Base-by-base conservation (phyloP, 2,329 filamentous ascomycete species). In the Fusarium equiseti region DNA sequence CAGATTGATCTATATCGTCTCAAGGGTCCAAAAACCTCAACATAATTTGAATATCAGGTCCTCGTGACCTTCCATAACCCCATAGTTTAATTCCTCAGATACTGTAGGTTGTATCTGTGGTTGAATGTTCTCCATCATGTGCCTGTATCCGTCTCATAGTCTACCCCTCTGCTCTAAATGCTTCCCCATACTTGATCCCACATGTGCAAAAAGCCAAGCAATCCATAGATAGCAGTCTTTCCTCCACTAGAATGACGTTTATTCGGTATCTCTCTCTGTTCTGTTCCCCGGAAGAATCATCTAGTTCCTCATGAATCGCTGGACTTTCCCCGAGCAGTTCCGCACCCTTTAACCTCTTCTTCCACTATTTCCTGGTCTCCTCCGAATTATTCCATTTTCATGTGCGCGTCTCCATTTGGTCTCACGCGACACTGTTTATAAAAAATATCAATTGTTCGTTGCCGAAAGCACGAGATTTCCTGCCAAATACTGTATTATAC, bases 131-230 rank as follows among this genome's bases (percentile, higher is more conserved):
- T 66, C 65, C 61, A 72, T 70, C 69, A 72, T 72, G 69, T 70
- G 66, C 69, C 35, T 52, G 49, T 20, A 40, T 40, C 27, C 16
- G 32, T 38, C 35, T 38, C 35, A 38, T 38, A 38, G 35, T 49
- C 22, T 44, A 56, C 58, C 68, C 64, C 56, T 59, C 46, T 50
- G 29, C 22, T 35, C 48, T 66, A 57, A 57, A 68, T 55, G 46
- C 53, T 72, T 71, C 69, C 69, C 69, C 69, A 71, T 72, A 66
- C 60, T 66, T 53, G 69, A 72, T 72, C 65, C 68, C 65, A 72
- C 68, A 61, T 65, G 45, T 51, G 68, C 35, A 22, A 53, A 53
- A 53, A 53, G 50, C 50, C 56, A 66, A 59, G 54, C 40, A 38
- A 18, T n/a, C 35, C 18, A 55, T 38, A 63, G 18, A 42, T 42